Evolutionary conservation across 768 basidiomycete species (phyloP).

Genomic region (Calvatia gigantea): DNA sequence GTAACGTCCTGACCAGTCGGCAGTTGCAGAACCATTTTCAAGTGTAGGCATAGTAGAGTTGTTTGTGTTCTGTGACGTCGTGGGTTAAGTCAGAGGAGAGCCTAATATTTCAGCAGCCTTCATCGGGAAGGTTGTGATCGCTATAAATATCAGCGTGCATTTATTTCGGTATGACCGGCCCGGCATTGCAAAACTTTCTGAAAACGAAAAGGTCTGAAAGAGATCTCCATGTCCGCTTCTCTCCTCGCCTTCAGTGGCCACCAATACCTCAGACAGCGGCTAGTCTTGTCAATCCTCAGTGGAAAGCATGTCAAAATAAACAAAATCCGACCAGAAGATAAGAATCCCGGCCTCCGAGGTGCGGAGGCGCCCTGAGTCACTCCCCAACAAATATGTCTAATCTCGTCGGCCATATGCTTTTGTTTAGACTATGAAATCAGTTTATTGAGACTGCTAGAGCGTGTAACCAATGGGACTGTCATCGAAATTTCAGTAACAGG

Average conservation of each 20-base stretch:
- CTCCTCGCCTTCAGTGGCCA: slow-evolving; percentile 74
- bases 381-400: too few species aligned
- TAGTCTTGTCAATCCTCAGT: slow-evolving; percentile 87
- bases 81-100: slow-evolving; percentile 13
- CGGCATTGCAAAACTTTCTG: not conserved
- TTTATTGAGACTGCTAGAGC: slow-evolving; percentile 82
- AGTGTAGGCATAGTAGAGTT: slow-evolving; percentile 18
- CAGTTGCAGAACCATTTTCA: slow-evolving; percentile 16
- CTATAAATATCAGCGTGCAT: not conserved
- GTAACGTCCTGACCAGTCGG: slow-evolving; percentile 60
- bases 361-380: slow-evolving; percentile 13
- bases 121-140: not conserved
- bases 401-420: too few species aligned
- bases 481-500: slow-evolving; percentile 98
- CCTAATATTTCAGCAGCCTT: not conserved
- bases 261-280: slow-evolving; percentile 75
- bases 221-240: slow-evolving; percentile 36
- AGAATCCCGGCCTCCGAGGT: slow-evolving; percentile 95
- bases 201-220: not conserved
- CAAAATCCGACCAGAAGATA: slow-evolving; percentile 86
- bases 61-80: not conserved
- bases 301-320: slow-evolving; percentile 83
- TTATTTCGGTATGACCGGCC: not conserved
- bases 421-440: slow-evolving; percentile 86
- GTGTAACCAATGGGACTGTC: slow-evolving; percentile 88